Base-by-base conservation (phyloP, 257 asterid genomes). In the Knoxia roxburghii region DNA sequence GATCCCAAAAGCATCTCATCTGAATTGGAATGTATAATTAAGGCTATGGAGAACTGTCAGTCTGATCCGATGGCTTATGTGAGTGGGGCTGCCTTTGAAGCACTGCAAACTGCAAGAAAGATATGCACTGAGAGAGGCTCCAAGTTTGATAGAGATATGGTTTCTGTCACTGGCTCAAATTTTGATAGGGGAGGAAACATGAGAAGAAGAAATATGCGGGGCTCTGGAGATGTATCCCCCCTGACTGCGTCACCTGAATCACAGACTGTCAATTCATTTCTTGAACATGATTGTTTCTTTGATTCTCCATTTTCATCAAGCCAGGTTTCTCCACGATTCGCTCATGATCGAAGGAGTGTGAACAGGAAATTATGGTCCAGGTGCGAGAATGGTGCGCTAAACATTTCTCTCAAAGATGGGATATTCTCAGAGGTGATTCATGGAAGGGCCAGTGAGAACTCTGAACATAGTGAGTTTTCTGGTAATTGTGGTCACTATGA, bases 81-180 rank as follows among this genome's bases (percentile, higher is more conserved):
- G 48, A 73, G 86, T 27, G 92, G 92, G 62, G 99, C 99, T 76
- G 99, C 97, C 73, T 90, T 83, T 77, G 99, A 90, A 84, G 88
- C 92, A 24, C 59, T 88, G 45, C 97, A 85, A 71, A 76, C 77
- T 45, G 99, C 95, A 64, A 83, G 77, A 81, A 88, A 75, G 72
- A 86, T 90, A 41, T 78, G 65, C 59, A 67, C 73, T 20, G 93
- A 83, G 32, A 82, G 75, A 63, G 78, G 86, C 57, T 73, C 81
- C 21, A 81, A 80, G 70, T 33, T 64, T 66, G 97, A 83, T 63
- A 82, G 79, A 67, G 89, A 80, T 48, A 65, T 58, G n/a, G 73
- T 74, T 73, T 75, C 88, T 63, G 68, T 72, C 20, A 79, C 85
- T 33, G 78, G 83, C 64, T 82, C 92, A 68, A 86, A 82, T 77